phyloP scores from a whole-genome alignment of 345 rosid species.

The Cardamine resedifolia region DNA sequence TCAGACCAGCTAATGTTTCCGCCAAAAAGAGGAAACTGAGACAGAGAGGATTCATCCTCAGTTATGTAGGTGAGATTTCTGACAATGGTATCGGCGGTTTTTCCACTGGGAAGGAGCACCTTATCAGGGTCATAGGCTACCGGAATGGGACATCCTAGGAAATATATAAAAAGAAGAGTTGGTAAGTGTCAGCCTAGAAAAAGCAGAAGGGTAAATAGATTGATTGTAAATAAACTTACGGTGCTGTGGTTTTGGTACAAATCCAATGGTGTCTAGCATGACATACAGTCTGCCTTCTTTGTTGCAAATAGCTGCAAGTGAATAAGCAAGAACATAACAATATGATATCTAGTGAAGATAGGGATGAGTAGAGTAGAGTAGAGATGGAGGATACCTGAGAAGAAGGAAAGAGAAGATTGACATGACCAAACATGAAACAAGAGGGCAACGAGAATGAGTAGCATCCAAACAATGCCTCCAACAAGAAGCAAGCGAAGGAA shows the following conservation, averaged over 20 bases:
- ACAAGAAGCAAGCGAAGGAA: conserved; percentile 76
- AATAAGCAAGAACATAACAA: conserved; percentile 21
- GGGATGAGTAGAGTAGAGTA: not conserved
- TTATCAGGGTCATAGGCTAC: conserved; percentile 61
- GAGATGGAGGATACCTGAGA: too few species aligned
- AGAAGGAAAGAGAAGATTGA: too few species aligned
- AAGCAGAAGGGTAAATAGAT: conserved; percentile 7
- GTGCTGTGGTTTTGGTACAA: conserved; percentile 67
- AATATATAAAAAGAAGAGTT: conserved; percentile 16
- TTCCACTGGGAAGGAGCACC: conserved; percentile 61
- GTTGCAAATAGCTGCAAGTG: too few species aligned
- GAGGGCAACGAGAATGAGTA: conserved; percentile 67
- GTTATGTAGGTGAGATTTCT: conserved; percentile 57
- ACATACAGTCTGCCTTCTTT: too few species aligned
- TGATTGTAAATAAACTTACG: conserved; percentile 55
- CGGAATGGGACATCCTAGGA: conserved; percentile 80
- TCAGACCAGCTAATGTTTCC: conserved; percentile 81
- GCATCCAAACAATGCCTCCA: conserved; percentile 82
- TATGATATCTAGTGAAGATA: not conserved
- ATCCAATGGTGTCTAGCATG: too few species aligned
- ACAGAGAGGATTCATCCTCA: conserved; percentile 55
- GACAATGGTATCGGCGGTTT: conserved; percentile 56
- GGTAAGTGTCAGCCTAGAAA: not conserved
- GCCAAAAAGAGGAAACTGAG: conserved; percentile 73
- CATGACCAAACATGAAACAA: conserved; percentile 74